phyloP scores from a whole-genome alignment of 257 asterid genomes.

The Solanum ossicruentum region DNA sequence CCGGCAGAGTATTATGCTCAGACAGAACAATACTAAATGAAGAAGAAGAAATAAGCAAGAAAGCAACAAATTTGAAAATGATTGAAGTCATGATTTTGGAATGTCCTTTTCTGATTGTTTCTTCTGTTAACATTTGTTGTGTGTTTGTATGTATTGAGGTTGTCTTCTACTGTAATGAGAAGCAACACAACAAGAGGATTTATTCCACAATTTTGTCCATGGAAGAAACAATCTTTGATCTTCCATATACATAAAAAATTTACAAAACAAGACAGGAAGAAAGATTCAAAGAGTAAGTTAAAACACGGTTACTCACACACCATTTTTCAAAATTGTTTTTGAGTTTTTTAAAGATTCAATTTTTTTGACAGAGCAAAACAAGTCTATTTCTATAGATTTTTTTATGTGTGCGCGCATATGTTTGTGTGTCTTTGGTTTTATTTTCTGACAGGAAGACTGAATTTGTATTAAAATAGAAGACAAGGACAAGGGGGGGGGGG shows the following conservation, averaged over 20 bases:
- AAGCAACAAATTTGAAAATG: conserved; percentile 48
- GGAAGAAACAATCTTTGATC: conserved; percentile 20
- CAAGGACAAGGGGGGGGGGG: too few relatives aligned
- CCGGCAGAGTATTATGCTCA: not conserved
- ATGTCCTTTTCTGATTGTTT: conserved; percentile 19
- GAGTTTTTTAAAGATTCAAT: not conserved
- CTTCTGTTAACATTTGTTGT: conserved; percentile 22
- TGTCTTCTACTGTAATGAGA: conserved; percentile 32
- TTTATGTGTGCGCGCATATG: conserved; percentile 1
- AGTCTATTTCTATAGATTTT: not conserved
- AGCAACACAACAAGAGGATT: conserved; percentile 13
- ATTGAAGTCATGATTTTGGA: conserved; percentile 21
- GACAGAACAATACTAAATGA: conserved; percentile 1
- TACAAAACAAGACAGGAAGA: not conserved
- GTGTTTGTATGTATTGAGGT: conserved; percentile 45
- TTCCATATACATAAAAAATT: conserved; percentile 12
- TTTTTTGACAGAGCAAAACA: not conserved
- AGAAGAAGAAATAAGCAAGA: conserved; percentile 18
- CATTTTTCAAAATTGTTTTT: conserved; percentile 12
- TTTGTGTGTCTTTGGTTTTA: conserved; percentile 36
- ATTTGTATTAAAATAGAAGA: conserved; percentile 26
- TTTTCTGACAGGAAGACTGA: conserved; percentile 35
- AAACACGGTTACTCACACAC: conserved; percentile 22
- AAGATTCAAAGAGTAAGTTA: conserved; percentile 32
- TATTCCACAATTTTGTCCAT: conserved; percentile 54